These are phyloP conservation scores for Simmondsia chinensis DNA, from an alignment of 148 eudicot species.

Conservation along the genomic window DNA sequence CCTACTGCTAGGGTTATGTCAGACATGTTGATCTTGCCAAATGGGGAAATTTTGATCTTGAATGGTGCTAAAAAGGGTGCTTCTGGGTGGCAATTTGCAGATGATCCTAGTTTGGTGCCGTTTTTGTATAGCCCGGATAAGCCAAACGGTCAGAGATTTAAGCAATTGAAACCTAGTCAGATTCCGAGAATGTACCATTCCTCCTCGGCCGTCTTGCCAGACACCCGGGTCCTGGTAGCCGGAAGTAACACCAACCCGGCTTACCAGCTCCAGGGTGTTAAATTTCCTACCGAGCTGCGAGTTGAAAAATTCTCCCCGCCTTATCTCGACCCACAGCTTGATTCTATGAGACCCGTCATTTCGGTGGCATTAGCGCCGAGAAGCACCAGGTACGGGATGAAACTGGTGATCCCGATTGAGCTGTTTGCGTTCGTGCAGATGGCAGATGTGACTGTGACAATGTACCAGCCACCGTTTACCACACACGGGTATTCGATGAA, in stretches of 20 bases:
- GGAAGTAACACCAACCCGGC: conserved; percentile 56
- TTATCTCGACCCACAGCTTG: conserved; percentile 33
- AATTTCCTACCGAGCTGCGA: conserved; percentile 48
- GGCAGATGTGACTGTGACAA: conserved; percentile 34
- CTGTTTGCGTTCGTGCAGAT: neutral
- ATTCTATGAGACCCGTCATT: conserved; percentile 10
- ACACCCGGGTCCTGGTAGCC: conserved; percentile 51
- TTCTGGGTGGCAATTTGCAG: conserved; percentile 59
- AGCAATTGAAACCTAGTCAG: conserved; percentile 10
- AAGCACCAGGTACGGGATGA: conserved; percentile 21
- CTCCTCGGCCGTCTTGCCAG: conserved; percentile 39
- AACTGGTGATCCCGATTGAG: conserved; percentile 4
- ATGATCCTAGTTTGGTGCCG: conserved; percentile 38
- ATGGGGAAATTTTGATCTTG: conserved; percentile 39
- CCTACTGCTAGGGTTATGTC: conserved; percentile 62
- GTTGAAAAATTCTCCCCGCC: conserved; percentile 76
- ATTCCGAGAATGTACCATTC: conserved; percentile 85
- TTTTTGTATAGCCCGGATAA: conserved; percentile 39
- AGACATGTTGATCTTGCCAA: conserved; percentile 72
- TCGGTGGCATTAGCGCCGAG: neutral
- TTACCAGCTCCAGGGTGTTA: conserved; percentile 19
- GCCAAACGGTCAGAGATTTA: conserved; percentile 32
- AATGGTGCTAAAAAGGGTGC: conserved; percentile 69
- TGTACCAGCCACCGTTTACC: conserved; percentile 72
- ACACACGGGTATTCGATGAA: conserved; percentile 83